Conservation (phyloP, 495 filamentous ascomycete genomes). For the Penicillium bovifimosum region DNA sequence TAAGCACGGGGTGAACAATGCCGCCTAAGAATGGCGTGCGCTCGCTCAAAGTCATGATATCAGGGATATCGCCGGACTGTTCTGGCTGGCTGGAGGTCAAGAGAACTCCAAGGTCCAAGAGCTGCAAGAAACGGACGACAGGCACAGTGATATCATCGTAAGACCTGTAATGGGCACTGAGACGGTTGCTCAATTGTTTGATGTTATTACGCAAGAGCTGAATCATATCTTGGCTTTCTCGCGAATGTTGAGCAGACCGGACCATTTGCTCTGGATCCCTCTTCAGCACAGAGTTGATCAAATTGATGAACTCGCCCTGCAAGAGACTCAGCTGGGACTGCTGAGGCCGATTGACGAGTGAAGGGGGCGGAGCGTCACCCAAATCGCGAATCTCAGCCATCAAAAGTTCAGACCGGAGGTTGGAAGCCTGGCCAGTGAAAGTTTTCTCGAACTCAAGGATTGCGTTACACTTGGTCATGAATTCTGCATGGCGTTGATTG, state of each 20-base stretch:
- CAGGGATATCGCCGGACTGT: slow-evolving; percentile 17
- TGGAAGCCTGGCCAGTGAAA: slow-evolving; percentile 63
- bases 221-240: slow-evolving; percentile 24
- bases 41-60: slow-evolving; percentile 38
- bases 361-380: slow-evolving; percentile 54
- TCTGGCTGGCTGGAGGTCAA: slow-evolving; percentile 40
- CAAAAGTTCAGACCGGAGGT: slow-evolving; percentile 55
- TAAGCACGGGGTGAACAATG: slow-evolving; percentile 22
- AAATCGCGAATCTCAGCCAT: slow-evolving; percentile 53
- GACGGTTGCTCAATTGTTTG: slow-evolving; percentile 56
- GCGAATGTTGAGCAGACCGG: slow-evolving; percentile 10
- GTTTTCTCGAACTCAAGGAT: slow-evolving; percentile 58
- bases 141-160: slow-evolving; percentile 83
- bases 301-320: slow-evolving; percentile 74
- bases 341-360: slow-evolving; percentile 68
- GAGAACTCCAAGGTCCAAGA: slow-evolving; percentile 70
- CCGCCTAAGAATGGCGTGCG: slow-evolving; percentile 63
- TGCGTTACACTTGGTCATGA: slow-evolving; percentile 54
- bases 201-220: slow-evolving; percentile 67
- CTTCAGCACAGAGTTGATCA: slow-evolving; percentile 60
- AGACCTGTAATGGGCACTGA: slow-evolving; percentile 60
- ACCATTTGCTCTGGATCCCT: slow-evolving; percentile 46
- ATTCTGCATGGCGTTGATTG: slow-evolving; percentile 43
- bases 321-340: slow-evolving; percentile 62
- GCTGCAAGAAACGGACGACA: slow-evolving; percentile 72